Evolutionary conservation across 2,329 filamentous ascomycete genomes (phyloP), one percentile per base, ranked within the genome.

Genomic region (Macrophomina phaseolina): DNA sequence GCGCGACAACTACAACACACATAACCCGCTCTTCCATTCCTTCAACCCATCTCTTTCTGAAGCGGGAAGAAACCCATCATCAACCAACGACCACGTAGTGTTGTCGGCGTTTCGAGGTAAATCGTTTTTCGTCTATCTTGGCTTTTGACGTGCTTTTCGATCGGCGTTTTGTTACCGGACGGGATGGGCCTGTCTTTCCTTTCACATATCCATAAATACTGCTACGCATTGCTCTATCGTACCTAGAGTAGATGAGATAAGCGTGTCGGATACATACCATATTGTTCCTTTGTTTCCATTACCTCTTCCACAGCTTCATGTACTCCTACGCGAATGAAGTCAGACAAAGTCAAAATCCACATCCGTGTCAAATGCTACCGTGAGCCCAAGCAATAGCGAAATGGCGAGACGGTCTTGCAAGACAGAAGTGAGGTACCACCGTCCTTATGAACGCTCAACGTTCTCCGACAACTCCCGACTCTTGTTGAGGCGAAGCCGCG

Each of bases 61-160:
- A 55, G 32, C 52, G 52, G 28, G 28, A 30, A 5, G 16, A 32
- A 28, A 12, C 23, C 23, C 23, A 23, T 23, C 2, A 34, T 14
- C 40, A 48, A 9, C 32, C n/a, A 11, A 58, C 14, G 18, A 18
- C 30, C 5, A 55, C 30, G 23, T 46, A n/a, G 16, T 46, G 58
- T 62, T 62, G 58, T 62, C 58, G 30, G 58, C 32, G 58, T 62
- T 38, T 62, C 18, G 58, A 62, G 30, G 58, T 62, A 60, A 60
- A 14, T 42, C 58, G 42, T 49, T 62, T 38, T 62, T 62, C 58
- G 58, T 62, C 58, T 38, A 23, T 49, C 45, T 7, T 23, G 56
- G 14, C 28, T 38, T 23, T 36, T 23, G 2, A 23, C 3, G 30
- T 16, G 5, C 34, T 55, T 40, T 38, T 38, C n/a, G 11, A 34